Evolutionary conservation across 495 filamentous ascomycete species (phyloP), one percentile per base, ranked within the genome.

Genomic region (Rostrohypoxylon terebratum): DNA sequence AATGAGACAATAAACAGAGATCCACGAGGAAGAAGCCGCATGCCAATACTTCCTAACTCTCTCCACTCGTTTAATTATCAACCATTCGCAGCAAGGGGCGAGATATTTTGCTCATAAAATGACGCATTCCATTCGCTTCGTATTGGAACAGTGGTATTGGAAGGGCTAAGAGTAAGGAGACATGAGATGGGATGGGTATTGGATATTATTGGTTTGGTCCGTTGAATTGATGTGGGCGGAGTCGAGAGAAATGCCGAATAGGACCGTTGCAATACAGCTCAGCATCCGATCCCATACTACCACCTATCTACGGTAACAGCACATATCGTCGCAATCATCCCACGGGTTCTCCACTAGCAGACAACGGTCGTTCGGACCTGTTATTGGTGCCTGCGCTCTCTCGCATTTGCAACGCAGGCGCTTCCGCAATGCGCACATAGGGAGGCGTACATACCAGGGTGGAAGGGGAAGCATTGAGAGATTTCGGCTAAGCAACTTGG

Each of bases 101-200:
- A 53, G 48, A 53, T 23, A 55, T 33, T 59, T 38, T 42, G 2
- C 6, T 28, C 28, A 42, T n/a, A 20, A 59, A 28, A 59, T 36
- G 5, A 47, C 53, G 38, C 53, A 66, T 66, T 66, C 63, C 53
- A 48, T 11, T 66, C 53, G 53, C 54, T 66, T 13, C 42, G 5
- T 28, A 28, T 9, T 34, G 25, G 34, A 20, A 55, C n/a, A n/a
- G n/a, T n/a, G n/a, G 5, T 28, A 28, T 9, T 34, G 25, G 34
- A 20, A 55, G 21, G 61, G 20, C 16, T 40, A n/a, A 23, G 25
- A 53, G 14, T 21, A 23, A 31, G 48, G 21, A 25, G 44, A 42
- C 0, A 28, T 28, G 28, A 42, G 38, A 21, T 23, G 13, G 4
- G 4, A 65, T 44, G 36, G 5, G 44, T 47, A 18, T n/a, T 28